Evolutionary conservation across 2,329 filamentous ascomycete species (phyloP).

Genomic region (Clarireedia homoeocarpa): DNA sequence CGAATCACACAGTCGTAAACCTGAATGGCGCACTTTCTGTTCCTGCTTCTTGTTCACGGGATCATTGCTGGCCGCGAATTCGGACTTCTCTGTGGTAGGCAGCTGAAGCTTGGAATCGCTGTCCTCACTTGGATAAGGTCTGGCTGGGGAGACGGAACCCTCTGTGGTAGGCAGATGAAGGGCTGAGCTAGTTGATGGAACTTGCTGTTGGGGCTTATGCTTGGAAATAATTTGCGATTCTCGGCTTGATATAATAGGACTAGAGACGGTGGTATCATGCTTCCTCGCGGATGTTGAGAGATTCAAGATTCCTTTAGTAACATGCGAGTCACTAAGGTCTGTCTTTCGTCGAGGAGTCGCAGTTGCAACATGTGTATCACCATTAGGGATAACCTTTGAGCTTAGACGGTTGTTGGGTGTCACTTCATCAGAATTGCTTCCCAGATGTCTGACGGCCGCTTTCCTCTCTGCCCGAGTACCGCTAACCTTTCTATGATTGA

Average conservation of each 20-base stretch:
- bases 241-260: too few species aligned
- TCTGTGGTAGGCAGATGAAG: slow-evolving; percentile 12
- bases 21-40: background rate
- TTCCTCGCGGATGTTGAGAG: slow-evolving; percentile 14
- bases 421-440: background rate
- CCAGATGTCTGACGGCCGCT: background rate
- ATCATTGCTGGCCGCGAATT: background rate
- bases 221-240: slow-evolving; percentile 28
- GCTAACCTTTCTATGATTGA: background rate
- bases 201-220: slow-evolving; percentile 21
- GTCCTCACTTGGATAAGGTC: too few species aligned
- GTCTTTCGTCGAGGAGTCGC: slow-evolving; percentile 11
- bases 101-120: too few species aligned
- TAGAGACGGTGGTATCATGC: slow-evolving; percentile 5
- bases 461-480: background rate
- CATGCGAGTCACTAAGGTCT: slow-evolving; percentile 20
- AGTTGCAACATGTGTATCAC: slow-evolving; percentile 6
- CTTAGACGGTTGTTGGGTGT: background rate
- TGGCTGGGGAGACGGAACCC: background rate
- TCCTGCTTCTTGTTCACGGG: too few species aligned
- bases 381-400: slow-evolving; percentile 8
- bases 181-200: slow-evolving; percentile 18
- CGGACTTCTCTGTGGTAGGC: background rate
- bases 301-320: slow-evolving; percentile 22
- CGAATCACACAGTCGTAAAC: background rate